Evolutionary conservation across 2,329 filamentous ascomycete species (phyloP).

Genomic region (Aspergillus sp.): DNA sequence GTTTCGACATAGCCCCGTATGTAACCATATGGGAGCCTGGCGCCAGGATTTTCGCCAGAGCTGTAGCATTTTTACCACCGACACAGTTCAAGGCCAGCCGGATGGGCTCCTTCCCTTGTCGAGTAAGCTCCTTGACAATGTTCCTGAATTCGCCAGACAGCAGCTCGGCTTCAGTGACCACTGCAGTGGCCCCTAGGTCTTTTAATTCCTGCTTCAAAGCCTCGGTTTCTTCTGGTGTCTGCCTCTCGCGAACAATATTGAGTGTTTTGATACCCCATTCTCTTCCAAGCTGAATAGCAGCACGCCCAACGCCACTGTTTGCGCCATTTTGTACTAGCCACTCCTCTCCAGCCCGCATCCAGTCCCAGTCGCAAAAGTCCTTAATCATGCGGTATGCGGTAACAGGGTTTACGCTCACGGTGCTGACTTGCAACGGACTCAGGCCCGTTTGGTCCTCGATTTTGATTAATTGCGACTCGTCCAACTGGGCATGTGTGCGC

Average conservation of each 20-base stretch:
- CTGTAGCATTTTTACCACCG: slow-evolving; percentile 78
- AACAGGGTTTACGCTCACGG: slow-evolving; percentile 87
- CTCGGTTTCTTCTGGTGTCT: slow-evolving; percentile 63
- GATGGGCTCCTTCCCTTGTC: slow-evolving; percentile 69
- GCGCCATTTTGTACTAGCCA: slow-evolving; percentile 98
- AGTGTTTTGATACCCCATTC: slow-evolving; percentile 89
- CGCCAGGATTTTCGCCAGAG: slow-evolving; percentile 72
- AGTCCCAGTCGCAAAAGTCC: slow-evolving; percentile 63
- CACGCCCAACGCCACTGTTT: slow-evolving; percentile 87
- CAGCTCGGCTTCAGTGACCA: slow-evolving; percentile 63
- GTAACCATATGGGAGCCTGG: slow-evolving; percentile 76
- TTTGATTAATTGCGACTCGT: slow-evolving; percentile 62
- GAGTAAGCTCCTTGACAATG: slow-evolving; percentile 66
- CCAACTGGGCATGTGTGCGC: slow-evolving; percentile 81
- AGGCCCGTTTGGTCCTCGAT: slow-evolving; percentile 71
- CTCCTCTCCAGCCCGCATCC: slow-evolving; percentile 64
- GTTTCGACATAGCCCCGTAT: slow-evolving; percentile 91
- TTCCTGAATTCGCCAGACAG: slow-evolving; percentile 45
- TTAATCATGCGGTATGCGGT: slow-evolving; percentile 92
- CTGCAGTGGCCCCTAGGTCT: slow-evolving; percentile 61
- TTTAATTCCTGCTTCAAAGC: slow-evolving; percentile 61
- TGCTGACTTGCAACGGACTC: slow-evolving; percentile 75
- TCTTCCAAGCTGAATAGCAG: slow-evolving; percentile 82
- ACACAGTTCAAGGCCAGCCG: slow-evolving; percentile 89
- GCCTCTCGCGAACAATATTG: slow-evolving; percentile 78